Base-by-base conservation (phyloP, 805 yeast species). In the Candida coleopterorum region DNA sequence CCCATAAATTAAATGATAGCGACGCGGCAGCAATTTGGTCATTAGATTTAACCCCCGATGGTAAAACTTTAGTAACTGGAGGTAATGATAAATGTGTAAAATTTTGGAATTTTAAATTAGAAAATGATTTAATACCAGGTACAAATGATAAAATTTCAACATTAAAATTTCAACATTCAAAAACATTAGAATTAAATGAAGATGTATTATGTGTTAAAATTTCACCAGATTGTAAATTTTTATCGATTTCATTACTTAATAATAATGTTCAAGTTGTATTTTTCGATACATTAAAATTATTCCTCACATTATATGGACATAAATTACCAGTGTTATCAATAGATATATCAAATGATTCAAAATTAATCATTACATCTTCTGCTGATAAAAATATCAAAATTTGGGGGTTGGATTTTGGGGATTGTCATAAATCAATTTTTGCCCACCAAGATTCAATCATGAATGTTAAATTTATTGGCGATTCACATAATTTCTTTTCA, bases 401-500 rank as follows among this genome's bases (percentile, higher is more conserved):
- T 40, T 93, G 99, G 99, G 99, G 99, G 35, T 67, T 93, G 40
- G 98, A 93, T 58, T 93, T 93, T 61, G 99, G 99, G 62, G 99
- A 93, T 61, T 93, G 98, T 69, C 98, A 93, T 60, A 84, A 83
- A 56, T 90, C 97, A 2, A 77, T 93, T 18, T 93, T 93, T 58
- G 99, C 95, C 1, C 99, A 93, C 57, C 95, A 88, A 53, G 99
- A 93, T 58, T 82, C 96, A 3, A 85, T 93, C 41, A 86, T 90
- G 95, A 72, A 74, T 45, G 95, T 90, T 21, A 74, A 68, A 42
- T 93, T 93, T 52, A 71, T 88, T 35, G 90, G 94, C 2, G 80
- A 78, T n/a, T 72, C 85, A 10, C 96, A 90, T 56, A 78, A 89
- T 57, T 89, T 93, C 60, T 85, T 93, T 63, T 81, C 95, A 39